Evolutionary conservation across 495 filamentous ascomycete genomes (phyloP), one percentile per base, ranked within the genome.

Genomic region (Penicillium silybi): DNA sequence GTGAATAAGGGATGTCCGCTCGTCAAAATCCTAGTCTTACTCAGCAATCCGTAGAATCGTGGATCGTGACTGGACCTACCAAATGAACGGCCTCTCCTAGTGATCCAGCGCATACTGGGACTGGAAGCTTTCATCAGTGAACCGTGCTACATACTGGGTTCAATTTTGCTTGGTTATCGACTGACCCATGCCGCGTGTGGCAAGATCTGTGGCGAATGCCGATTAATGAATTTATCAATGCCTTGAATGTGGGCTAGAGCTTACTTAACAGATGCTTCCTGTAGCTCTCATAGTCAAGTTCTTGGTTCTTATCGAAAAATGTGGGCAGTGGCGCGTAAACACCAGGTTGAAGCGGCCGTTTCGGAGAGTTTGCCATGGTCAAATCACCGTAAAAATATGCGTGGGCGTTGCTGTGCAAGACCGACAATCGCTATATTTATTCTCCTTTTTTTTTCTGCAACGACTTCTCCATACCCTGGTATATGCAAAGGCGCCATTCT

Each of bases 61-160:
- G n/a, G n/a, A n/a, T n/a, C 16, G 19, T 16, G 18, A 26, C 16
- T 1, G 18, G 23, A 23, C 50, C 15, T 51, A 61, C 58, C 43
- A 61, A 52, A 48, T 61, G 58, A 19, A 57, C 50, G 1, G 58
- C 58, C n/a, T 61, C 58, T 35, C 58, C 58, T 8, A 61, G 40
- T 4, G 58, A 61, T 6, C 58, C 58, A n/a, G 58, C 54, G 48
- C 58, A 61, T 41, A 61, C 54, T 48, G 58, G 58, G n/a, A 61
- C 58, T 61, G 22, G 41, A 16, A 19, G 20, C 18, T 39, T 22
- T 20, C 6, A 27, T 29, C 19, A 42, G 29, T 47, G 32, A n/a
- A n/a, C n/a, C n/a, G n/a, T n/a, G n/a, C n/a, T n/a, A n/a, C n/a
- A n/a, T n/a, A n/a, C n/a, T n/a, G n/a, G n/a, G n/a, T n/a, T n/a